These are phyloP conservation scores for Isabelozyma pseudorhagii DNA, from an alignment of 805 yeast genomes.

Conservation along the genomic window DNA sequence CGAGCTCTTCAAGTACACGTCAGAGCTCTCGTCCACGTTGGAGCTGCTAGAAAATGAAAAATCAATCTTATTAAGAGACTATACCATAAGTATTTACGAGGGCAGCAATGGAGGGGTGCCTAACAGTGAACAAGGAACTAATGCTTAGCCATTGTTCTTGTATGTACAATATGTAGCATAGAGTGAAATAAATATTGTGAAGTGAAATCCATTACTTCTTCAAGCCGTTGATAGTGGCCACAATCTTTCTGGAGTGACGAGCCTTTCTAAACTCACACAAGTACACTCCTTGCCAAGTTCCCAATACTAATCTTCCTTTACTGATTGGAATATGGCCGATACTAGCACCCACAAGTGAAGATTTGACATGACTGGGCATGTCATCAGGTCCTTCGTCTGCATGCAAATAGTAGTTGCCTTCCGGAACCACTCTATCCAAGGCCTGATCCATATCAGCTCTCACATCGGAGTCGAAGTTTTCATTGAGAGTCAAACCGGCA, in stretches of 20 bases:
- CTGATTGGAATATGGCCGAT: conserved; percentile 60
- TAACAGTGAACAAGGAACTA: neutral
- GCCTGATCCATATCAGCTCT: conserved; percentile 64
- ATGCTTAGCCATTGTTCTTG: neutral
- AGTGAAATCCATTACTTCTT: conserved; percentile 16
- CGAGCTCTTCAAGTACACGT: conserved; percentile 23
- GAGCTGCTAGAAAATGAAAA: conserved; percentile 23
- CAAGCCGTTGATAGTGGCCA: conserved; percentile 71
- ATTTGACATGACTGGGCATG: conserved; percentile 79
- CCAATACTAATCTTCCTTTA: conserved; percentile 65
- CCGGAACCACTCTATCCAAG: conserved; percentile 67
- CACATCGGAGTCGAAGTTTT: conserved; percentile 79
- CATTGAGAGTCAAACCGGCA: conserved; percentile 73
- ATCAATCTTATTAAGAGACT: conserved; percentile 28
- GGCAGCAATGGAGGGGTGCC: neutral
- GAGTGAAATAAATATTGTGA: neutral
- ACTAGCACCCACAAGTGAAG: conserved; percentile 57
- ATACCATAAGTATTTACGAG: conserved; percentile 28
- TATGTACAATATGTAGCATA: too few relatives aligned
- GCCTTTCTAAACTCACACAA: conserved; percentile 68
- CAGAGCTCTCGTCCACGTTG: conserved; percentile 33
- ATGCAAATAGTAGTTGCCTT: conserved; percentile 54
- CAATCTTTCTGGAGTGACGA: conserved; percentile 60
- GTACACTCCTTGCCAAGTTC: conserved; percentile 88
- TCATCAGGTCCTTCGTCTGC: conserved; percentile 81